phyloP scores from a whole-genome alignment of 306 rosid genomes.

The Cicer yamashitae region DNA sequence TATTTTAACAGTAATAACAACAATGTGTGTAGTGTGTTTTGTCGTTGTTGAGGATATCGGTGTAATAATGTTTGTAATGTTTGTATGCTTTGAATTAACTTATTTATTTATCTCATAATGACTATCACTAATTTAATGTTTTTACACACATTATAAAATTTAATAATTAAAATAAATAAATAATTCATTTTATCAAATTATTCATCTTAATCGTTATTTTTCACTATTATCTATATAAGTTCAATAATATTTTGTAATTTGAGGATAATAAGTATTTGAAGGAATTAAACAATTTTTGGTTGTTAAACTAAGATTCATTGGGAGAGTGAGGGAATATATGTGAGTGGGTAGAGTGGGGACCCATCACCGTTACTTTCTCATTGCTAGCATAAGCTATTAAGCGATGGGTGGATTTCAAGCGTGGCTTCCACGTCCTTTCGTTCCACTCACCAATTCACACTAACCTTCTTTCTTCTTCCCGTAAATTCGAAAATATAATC shows the following conservation, averaged over 20 bases:
- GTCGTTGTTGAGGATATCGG: not conserved
- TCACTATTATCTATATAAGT: no score
- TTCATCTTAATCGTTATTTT: no score
- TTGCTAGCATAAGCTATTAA: not conserved
- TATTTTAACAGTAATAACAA: constrained; percentile 4
- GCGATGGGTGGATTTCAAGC: constrained; percentile 42
- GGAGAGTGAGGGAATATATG: not conserved
- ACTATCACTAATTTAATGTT: no score
- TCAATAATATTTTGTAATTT: no score
- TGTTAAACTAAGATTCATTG: no score
- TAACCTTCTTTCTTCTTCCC: constrained; percentile 13
- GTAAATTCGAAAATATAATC: not conserved
- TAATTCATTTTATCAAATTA: no score
- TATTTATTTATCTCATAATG: no score
- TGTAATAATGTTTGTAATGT: constrained; percentile 22
- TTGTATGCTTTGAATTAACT: constrained; percentile 11
- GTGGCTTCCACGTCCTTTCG: constrained; percentile 52
- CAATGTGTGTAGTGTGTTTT: constrained; percentile 8
- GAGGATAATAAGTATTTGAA: no score
- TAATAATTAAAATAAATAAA: no score
- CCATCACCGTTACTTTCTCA: constrained; percentile 21
- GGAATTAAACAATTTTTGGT: no score
- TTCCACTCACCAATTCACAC: constrained; percentile 40
- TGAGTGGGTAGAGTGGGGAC: constrained; percentile 39
- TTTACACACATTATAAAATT: no score